Evolutionary conservation across 2,329 filamentous ascomycete genomes (phyloP), one percentile per base, ranked within the genome.

Genomic region (Setomelanomma holmii): DNA sequence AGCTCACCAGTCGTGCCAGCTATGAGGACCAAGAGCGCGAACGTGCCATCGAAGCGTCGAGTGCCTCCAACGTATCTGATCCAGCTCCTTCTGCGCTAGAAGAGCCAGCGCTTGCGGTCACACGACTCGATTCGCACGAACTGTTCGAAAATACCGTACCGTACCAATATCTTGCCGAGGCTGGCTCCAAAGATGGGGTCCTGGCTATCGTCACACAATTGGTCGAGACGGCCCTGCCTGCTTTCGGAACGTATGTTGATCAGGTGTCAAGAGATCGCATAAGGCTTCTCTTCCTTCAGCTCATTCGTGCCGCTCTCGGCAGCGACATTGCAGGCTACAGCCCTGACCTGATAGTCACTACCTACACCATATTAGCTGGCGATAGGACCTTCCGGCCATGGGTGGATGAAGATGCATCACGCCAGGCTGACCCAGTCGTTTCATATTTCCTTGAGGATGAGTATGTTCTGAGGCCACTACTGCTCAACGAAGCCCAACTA

Each of bases 401-500:
- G 65, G 63, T 59, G 39, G 60, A 66, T 56, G 57, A 61, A 5
- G 56, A 60, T 21, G 39, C 48, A 12, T 42, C 55, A 12, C 56
- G 51, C 14, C 54, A 69, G 21, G 57, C 61, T 5, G 67, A 73
- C 48, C 69, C 75, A 6, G 53, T 83, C 64, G 72, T 76, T n/a
- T 72, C 74, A n/a, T 75, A 77, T 17, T 84, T 89, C 57, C 74
- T 87, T 20, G 75, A 80, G 16, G 85, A 90, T 57, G 72, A 79
- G 17, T 67, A 71, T 27, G 56, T 79, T 5, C 74, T 91, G 16
- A 80, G 89, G 66, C 80, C 78, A 22, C 72, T 75, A 16, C 74
- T 89, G 56, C 85, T 96, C 24, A 79, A 84, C 43, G 84, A 89
- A 68, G 86, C 93, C 5, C 82, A 88, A 38, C 83, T 85, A 54